Conservation (phyloP, 2,329 filamentous ascomycete genomes). For the Elsinoe ampelina region DNA sequence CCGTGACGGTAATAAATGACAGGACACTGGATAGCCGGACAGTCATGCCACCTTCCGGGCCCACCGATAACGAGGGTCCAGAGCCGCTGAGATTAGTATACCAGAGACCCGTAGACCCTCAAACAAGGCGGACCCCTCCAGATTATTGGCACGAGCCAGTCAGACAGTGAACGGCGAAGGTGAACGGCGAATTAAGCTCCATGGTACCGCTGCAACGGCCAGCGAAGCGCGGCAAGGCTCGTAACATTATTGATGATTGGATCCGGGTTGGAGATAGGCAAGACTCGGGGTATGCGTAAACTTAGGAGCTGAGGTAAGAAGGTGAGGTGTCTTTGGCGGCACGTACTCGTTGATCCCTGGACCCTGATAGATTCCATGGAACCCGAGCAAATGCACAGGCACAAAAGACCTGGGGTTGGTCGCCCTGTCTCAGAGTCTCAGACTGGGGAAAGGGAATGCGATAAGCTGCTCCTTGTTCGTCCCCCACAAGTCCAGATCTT, state of each 20-base stretch:
- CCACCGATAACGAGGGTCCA: conserved; percentile 10
- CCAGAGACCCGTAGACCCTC: background rate
- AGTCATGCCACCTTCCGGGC: background rate
- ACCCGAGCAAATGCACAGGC: background rate
- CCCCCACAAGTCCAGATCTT: background rate
- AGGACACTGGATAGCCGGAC: background rate
- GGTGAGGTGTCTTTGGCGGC: background rate
- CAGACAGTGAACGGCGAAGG: background rate
- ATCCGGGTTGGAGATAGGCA: conserved; percentile 3
- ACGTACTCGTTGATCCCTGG: conserved; percentile 3
- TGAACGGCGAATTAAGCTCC: conserved; percentile 4
- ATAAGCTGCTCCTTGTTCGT: background rate
- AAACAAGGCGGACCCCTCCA: conserved; percentile 7
- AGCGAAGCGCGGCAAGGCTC: background rate
- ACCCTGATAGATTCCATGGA: background rate
- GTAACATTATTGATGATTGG: background rate
- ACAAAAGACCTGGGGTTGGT: background rate
- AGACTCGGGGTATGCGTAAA: background rate
- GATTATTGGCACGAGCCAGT: conserved; percentile 2
- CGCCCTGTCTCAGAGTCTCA: conserved; percentile 8
- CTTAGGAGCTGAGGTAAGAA: background rate
- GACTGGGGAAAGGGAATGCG: conserved; percentile 9
- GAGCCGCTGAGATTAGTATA: conserved; percentile 10
- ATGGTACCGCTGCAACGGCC: conserved; percentile 2
- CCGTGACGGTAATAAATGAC: conserved; percentile 9